Evolutionary conservation across 257 asterid genomes (phyloP), one percentile per base, ranked within the genome.

Genomic region (Penstemon newberryi): DNA sequence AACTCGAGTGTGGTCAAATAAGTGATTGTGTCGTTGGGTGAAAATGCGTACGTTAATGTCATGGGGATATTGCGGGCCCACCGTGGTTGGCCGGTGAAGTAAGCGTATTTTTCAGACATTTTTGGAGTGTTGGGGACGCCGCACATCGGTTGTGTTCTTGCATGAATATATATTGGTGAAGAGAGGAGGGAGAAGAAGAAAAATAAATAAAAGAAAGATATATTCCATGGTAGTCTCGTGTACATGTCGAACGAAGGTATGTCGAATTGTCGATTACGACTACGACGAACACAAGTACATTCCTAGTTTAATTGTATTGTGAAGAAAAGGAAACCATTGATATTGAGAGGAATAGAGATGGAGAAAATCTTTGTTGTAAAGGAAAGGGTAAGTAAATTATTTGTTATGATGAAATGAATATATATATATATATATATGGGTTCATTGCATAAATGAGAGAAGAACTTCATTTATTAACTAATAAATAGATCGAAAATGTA

Each of bases 21-120:
- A 0, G 19, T 52, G 60, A 85, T 80, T 15, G 19, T 10, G 63
- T 85, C 51, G 8, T 53, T 72, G 0, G 82, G 83, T 0, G 96
- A 86, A 55, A 90, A 79, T 3, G 91, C 87, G 38, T 88, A 92
- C 0, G 87, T 92, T 8, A 92, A 79, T 53, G 66, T 86, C 77
- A 86, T 87, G 8, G 98, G 97, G 5, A 65, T 70, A 36, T 58
- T 63, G 39, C 95, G 54, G 0, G 52, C 57, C 98, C 96, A 92
- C 67, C 95, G 60, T 2, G 96, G 97, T 43, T 60, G 75, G 15
- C 91, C 89, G 4, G 81, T 53, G 82, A 92, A 92, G 75, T 75
- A 90, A 54, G 70, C 79, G 46, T 73, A 93, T 4, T 70, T 70
- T 33, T 47, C 52, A 4, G 37, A 43, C 49, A 15, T 4, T 6